These are phyloP conservation scores for Annulohypoxylon nitens DNA, from an alignment of 495 filamentous ascomycete genomes.

Conservation along the genomic window DNA sequence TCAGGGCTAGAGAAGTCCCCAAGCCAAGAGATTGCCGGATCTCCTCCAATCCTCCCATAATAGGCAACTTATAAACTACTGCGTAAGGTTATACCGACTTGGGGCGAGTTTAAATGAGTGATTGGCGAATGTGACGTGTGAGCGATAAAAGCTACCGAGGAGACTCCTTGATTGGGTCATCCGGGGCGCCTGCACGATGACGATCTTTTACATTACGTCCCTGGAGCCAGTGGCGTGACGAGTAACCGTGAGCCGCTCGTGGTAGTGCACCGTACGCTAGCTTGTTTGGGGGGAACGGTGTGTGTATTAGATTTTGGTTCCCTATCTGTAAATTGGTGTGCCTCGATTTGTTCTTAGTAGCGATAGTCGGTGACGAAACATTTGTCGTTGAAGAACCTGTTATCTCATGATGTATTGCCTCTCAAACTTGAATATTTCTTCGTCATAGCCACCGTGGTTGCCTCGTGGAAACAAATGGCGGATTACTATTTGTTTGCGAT, in stretches of 20 bases:
- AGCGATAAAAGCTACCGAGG: conserved; percentile 26
- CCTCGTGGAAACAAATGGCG: background rate
- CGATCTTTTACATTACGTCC: conserved; percentile 40
- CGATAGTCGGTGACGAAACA: conserved; percentile 18
- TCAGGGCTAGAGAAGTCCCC: background rate
- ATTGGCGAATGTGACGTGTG: conserved; percentile 40
- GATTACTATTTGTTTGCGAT: background rate
- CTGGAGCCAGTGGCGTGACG: conserved; percentile 25
- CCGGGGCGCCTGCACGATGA: conserved; percentile 41
- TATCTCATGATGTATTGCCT: background rate
- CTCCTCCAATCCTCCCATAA: conserved; percentile 14
- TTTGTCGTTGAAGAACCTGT: conserved; percentile 4
- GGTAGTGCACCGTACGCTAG: background rate
- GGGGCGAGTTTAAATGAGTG: conserved; percentile 22
- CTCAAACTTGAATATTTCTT: background rate
- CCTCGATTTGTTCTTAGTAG: background rate
- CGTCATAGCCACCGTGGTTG: background rate
- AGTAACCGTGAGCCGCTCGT: conserved; percentile 10
- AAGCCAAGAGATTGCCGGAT: conserved; percentile 22
- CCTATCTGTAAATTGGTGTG: background rate
- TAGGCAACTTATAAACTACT: conserved; percentile 11
- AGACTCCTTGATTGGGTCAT: conserved; percentile 45
- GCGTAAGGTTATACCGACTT: background rate
- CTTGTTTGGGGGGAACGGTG: background rate
- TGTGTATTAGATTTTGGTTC: conserved; percentile 3